Evolutionary conservation across 2,329 filamentous ascomycete species (phyloP), one percentile per base, ranked within the genome.

Genomic region (Keithomyces neogunnii): DNA sequence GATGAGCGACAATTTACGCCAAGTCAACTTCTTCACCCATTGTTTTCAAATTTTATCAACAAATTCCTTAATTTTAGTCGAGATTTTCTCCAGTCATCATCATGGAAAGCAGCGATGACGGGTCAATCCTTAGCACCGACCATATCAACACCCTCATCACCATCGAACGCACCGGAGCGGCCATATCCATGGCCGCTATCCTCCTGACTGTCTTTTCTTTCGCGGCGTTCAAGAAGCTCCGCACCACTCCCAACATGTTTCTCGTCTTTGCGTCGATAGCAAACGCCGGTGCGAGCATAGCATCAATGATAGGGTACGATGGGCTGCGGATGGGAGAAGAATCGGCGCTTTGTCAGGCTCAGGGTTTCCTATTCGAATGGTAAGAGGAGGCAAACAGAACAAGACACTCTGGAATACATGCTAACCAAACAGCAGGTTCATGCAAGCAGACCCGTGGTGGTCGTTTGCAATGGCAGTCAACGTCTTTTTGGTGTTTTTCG

Each of bases 391-490:
- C 19, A 19, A 19, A 19, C 19, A 19, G 19, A 1, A 19, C 19
- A 19, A 1, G 19, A 19, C 19, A 19, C 19, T 19, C 19, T 19
- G 19, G 19, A 19, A 19, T 19, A 19, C 19, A 19, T 19, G 19
- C 19, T 19, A 19, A 19, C 19, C n/a, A 28, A 26, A 30, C 2
- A 5, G 11, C 43, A 88, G 84, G 80, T 89, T 88, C 65, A 86
- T 87, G 79, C 84, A 85, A 57, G 84, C 84, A 3, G 85, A 88
- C 66, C 81, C 84, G 1, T 77, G 86, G 69, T 90, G 84, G 86
- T 87, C 85, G 0, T 81, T 89, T 58, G 85, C 85, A 55, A 92
- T 92, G 87, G 86, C 88, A 0, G 75, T 85, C 60, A 92, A 92
- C 57, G 88, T 92, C 51, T 89, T 85, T 62, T 75, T 91, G 47